phyloP scores from a whole-genome alignment of 2,329 filamentous ascomycete species.

The Coniochaeta ligniaria region DNA sequence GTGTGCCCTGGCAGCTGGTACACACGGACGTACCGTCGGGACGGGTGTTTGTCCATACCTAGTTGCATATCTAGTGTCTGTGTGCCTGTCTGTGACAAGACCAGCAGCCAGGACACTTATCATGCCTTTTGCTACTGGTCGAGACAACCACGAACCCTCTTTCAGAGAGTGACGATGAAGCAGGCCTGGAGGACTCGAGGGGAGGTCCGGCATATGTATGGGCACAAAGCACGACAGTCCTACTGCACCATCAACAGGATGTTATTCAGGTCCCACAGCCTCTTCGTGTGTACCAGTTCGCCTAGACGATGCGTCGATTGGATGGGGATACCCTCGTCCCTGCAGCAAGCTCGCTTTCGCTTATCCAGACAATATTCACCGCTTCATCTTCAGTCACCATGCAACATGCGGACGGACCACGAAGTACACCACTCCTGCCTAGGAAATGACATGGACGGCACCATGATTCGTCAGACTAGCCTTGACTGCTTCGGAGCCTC shows the following conservation, averaged over 20 bases:
- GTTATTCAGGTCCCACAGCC: background rate
- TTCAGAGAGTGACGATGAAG: background rate
- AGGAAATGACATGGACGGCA: background rate
- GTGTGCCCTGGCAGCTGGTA: background rate
- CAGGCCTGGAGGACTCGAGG: background rate
- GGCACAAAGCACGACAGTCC: background rate
- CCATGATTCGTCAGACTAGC: background rate
- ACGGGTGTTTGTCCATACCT: background rate
- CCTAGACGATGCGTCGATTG: background rate
- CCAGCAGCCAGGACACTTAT: background rate
- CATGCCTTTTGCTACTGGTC: background rate
- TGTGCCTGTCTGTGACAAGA: background rate
- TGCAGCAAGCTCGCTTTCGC: background rate
- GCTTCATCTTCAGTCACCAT: slow-evolving; percentile 1
- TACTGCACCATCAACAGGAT: background rate
- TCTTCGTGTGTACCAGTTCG: slow-evolving; percentile 1
- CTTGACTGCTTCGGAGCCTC: background rate
- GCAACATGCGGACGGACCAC: background rate
- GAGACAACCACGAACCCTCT: background rate
- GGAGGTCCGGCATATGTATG: background rate
- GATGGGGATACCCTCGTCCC: background rate
- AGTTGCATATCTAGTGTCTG: background rate
- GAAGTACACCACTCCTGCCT: background rate
- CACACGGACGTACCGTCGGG: background rate
- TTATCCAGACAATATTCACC: background rate